These are phyloP conservation scores for Neonectria neomacrospora DNA, from an alignment of 2,329 filamentous ascomycete species.

Conservation along the genomic window DNA sequence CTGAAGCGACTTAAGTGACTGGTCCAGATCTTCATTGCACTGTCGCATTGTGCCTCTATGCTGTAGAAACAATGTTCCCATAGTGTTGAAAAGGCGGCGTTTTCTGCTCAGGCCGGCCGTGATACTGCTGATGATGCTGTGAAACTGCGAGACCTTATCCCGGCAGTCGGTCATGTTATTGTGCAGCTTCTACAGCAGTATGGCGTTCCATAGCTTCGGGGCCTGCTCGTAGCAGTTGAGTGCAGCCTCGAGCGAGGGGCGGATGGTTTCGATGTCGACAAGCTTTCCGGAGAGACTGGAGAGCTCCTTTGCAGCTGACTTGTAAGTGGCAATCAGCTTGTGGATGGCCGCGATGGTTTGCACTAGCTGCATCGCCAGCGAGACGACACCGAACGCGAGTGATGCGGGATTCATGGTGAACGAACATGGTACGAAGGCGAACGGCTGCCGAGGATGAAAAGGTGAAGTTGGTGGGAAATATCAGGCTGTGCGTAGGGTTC, in stretches of 20 bases:
- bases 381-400: conserved; percentile 19
- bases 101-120: background rate
- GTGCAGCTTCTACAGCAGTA: conserved; percentile 2
- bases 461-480: background rate
- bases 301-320: conserved; percentile 21
- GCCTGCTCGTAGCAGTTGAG: background rate
- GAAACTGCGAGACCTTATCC: background rate
- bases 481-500: background rate
- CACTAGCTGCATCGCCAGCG: conserved; percentile 20
- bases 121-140: background rate
- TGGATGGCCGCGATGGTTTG: background rate
- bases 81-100: background rate
- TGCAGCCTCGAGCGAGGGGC: background rate
- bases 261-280: conserved; percentile 9
- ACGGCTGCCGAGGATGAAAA: background rate
- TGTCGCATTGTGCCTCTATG: conserved; percentile 6
- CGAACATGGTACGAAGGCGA: background rate
- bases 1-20: background rate
- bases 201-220: background rate
- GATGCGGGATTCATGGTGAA: conserved; percentile 27
- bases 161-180: background rate
- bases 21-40: conserved; percentile 5
- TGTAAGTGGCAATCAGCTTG: conserved; percentile 19
- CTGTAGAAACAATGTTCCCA: conserved; percentile 10
- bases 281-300: background rate